A percentile compares a stretch with the other conserved stretches of the same genome.
phyloP scores from a whole-genome alignment of 306 rosid genomes.

The Fragaria vesca region DNA sequence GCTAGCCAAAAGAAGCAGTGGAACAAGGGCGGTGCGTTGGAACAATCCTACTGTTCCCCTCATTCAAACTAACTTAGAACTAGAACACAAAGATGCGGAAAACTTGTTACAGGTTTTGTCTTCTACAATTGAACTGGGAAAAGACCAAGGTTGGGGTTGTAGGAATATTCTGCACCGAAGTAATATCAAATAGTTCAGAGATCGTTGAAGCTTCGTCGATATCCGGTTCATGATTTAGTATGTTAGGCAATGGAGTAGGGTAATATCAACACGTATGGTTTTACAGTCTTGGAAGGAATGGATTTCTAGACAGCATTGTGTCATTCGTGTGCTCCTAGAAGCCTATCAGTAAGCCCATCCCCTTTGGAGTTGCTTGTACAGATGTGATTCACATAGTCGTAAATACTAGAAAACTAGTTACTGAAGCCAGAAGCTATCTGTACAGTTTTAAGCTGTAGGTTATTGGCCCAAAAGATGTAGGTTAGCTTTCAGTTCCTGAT shows the following conservation, averaged over 20 bases:
- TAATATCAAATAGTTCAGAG: constrained; percentile 38
- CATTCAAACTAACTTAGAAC: constrained; percentile 73
- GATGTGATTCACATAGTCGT: neutral
- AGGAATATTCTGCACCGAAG: constrained; percentile 70
- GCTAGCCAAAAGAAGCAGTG: constrained; percentile 45
- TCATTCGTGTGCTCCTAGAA: neutral
- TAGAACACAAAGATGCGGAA: constrained; percentile 51
- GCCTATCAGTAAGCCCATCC: neutral
- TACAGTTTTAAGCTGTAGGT: neutral
- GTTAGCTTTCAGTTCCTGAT: neutral
- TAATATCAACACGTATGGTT: neutral
- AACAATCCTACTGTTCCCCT: constrained; percentile 76
- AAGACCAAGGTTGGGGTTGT: constrained; percentile 67
- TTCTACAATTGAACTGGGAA: constrained; percentile 56
- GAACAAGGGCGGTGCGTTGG: constrained; percentile 49
- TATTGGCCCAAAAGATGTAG: neutral
- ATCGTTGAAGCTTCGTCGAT: neutral
- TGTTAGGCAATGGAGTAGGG: neutral
- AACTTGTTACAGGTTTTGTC: constrained; percentile 52
- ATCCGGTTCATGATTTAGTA: neutral
- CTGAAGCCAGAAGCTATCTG: neutral
- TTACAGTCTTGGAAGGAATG: constrained; percentile 8
- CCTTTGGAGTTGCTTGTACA: neutral
- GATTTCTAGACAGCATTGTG: neutral
- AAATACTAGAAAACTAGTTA: neutral